Base-by-base conservation (phyloP, 2,329 filamentous ascomycete genomes). In the Fusarium austroafricanum region DNA sequence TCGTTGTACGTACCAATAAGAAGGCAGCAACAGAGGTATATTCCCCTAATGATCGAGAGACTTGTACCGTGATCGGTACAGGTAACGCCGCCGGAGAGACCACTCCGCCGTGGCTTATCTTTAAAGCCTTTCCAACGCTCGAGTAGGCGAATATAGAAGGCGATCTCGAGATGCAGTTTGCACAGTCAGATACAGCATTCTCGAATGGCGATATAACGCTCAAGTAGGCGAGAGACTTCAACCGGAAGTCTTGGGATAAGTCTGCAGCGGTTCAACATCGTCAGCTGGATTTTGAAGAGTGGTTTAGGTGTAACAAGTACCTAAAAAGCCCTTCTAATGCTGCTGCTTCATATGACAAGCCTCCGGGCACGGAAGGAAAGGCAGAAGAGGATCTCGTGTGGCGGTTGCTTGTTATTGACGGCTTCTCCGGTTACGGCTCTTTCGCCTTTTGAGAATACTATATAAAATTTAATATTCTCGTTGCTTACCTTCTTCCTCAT, bases 381-480 rank as follows among this genome's bases (percentile, higher is more conserved):
- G 14, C 6, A 10, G 47, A 51, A 40, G 47, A 51, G n/a, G 20
- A 44, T 5, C 35, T 38, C 35, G 23, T 51, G 15, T 51, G 39
- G 50, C 50, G 50, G 31, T 21, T 43, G 29, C 50, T 53, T 21
- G 20, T 53, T 23, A 29, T 53, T 39, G 50, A 44, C 20, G 38
- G 50, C 20, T 53, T 53, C 39, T 26, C n/a, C 28, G 50, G 50
- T 17, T 39, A 53, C 28, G 50, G 50, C 38, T 17, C 31, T 18
- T 53, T 53, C 12, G 10, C 28, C 50, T 53, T 44, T 23, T 8
- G 50, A 29, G 50, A 53, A 33, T 53, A 53, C 21, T 53, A 29
- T 23, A 20, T 53, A 15, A 53, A 53, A 23, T 55, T 55, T 10
- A 26, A 55, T 20, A 55, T 55, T 17, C 20, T 55, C 23, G 26